Evolutionary conservation across 306 rosid species (phyloP).

Genomic region (Quercus wislizeni): DNA sequence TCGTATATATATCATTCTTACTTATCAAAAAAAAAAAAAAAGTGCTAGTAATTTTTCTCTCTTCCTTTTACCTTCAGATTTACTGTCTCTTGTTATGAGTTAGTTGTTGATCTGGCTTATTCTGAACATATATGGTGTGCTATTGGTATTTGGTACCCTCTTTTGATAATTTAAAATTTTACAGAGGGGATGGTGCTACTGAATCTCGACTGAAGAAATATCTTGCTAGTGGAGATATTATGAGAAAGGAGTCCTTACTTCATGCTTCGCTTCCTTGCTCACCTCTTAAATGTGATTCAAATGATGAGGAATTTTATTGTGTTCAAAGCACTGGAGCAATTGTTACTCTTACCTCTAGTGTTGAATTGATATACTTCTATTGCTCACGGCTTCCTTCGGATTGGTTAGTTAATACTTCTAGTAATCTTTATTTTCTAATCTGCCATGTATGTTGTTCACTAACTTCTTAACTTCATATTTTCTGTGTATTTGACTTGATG

Average conservation of each 20-base stretch:
- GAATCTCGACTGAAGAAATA: constrained; percentile 59
- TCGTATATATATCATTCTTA: too few relatives aligned
- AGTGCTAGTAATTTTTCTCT: not conserved
- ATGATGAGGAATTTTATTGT: constrained; percentile 37
- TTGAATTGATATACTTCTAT: constrained; percentile 60
- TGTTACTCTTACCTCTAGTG: constrained; percentile 65
- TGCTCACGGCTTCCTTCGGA: constrained; percentile 92
- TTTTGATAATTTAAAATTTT: constrained; percentile 7
- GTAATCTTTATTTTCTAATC: not conserved
- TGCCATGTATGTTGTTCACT: constrained; percentile 11
- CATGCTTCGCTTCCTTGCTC: constrained; percentile 61
- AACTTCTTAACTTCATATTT: not conserved
- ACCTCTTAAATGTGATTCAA: constrained; percentile 37
- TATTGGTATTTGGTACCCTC: not conserved
- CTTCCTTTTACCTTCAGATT: not conserved
- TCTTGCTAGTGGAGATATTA: constrained; percentile 56
- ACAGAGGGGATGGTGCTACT: constrained; percentile 63
- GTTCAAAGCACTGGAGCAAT: constrained; percentile 77
- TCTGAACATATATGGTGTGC: not conserved
- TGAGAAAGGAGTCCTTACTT: constrained; percentile 65
- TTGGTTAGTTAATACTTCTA: constrained; percentile 42
- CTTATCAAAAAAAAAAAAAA: not conserved
- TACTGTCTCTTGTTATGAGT: not conserved
- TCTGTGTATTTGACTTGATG: constrained; percentile 7
- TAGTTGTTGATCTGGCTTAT: not conserved